Conservation (phyloP, 768 basidiomycete genomes). For the Termitomyces sp. region DNA sequence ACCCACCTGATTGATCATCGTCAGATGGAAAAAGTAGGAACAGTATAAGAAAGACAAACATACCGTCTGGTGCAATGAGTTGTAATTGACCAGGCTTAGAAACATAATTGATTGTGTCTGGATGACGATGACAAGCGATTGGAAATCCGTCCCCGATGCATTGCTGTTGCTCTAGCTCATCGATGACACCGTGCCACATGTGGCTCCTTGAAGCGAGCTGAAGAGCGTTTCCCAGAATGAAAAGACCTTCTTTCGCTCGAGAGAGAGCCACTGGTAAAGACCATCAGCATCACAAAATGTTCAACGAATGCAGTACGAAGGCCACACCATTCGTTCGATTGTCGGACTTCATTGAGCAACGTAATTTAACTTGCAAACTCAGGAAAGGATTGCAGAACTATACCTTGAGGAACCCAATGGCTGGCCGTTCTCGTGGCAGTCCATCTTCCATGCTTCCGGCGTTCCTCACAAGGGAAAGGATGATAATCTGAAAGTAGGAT, state of each 20-base stretch:
- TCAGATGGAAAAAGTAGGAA: background rate
- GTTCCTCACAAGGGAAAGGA: slow-evolving; percentile 72
- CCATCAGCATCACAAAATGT: background rate
- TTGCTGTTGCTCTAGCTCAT: slow-evolving; percentile 46
- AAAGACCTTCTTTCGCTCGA: slow-evolving; percentile 69
- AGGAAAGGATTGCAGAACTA: background rate
- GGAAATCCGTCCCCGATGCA: slow-evolving; percentile 51
- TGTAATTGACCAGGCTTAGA: slow-evolving; percentile 49
- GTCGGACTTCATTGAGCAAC: slow-evolving; percentile 33
- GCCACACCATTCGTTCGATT: slow-evolving; percentile 51
- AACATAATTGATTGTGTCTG: slow-evolving; percentile 32
- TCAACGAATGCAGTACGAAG: background rate
- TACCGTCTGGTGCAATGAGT: slow-evolving; percentile 52
- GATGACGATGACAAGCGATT: slow-evolving; percentile 53
- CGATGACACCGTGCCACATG: slow-evolving; percentile 56
- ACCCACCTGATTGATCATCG: slow-evolving; percentile 42
- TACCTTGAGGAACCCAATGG: slow-evolving; percentile 75
- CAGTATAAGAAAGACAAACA: slow-evolving; percentile 5
- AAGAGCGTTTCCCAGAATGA: slow-evolving; percentile 63
- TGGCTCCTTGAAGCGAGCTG: slow-evolving; percentile 43
- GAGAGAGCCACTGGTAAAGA: slow-evolving; percentile 56
- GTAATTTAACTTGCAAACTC: background rate
- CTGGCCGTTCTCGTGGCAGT: slow-evolving; percentile 28
- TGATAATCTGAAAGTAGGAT: slow-evolving; percentile 43
- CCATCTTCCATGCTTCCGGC: slow-evolving; percentile 38